Base-by-base conservation (phyloP, 352 stramenopile genomes). In the Phytophthora pluvialis region DNA sequence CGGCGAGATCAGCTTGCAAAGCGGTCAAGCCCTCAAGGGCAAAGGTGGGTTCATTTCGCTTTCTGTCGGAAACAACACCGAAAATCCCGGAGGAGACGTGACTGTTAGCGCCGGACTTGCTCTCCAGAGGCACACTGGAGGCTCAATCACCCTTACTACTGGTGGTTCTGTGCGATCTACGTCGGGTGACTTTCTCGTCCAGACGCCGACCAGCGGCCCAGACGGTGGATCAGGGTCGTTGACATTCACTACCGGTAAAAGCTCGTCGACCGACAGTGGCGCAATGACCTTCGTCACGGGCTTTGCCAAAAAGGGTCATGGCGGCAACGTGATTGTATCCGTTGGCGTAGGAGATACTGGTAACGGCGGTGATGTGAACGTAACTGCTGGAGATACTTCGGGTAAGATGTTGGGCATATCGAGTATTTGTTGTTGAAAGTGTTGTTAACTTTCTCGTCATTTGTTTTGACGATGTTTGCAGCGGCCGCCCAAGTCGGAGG, bases 301-400 rank as follows among this genome's bases (percentile, higher is more conserved):
- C 16, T 45, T 55, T 21, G 61, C 62, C 11, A 69, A 64, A 58
- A 72, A 58, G 9, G 68, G 64, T 26, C 63, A 70, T 28, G 63
- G 68, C 29, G 68, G 68, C 29, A 65, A 60, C 51, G 53, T 71
- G 3, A 49, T 63, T 42, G 29, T 67, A 11, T 68, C 70, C 13
- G 51, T 72, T 62, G 62, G 67, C 6, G 61, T 74, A 6, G 67
- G 67, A 53, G 67, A 71, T 45, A 67, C 61, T 40, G 45, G 35
- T 15, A 67, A 58, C n/a, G 61, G 67, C 16, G 67, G 67, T 18
- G 50, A 69, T 42, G 56, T 75, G 25, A 89, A 89, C 49, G 42
- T 91, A n/a, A 88, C 80, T 60, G 83, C 83, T 60, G 86, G 86
- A n/a, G 74, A 89, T 67, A 77, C 71, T 48, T 86, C 70, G 33